Evolutionary conservation across 345 rosid genomes (phyloP).

Genomic region (Acer negundo): DNA sequence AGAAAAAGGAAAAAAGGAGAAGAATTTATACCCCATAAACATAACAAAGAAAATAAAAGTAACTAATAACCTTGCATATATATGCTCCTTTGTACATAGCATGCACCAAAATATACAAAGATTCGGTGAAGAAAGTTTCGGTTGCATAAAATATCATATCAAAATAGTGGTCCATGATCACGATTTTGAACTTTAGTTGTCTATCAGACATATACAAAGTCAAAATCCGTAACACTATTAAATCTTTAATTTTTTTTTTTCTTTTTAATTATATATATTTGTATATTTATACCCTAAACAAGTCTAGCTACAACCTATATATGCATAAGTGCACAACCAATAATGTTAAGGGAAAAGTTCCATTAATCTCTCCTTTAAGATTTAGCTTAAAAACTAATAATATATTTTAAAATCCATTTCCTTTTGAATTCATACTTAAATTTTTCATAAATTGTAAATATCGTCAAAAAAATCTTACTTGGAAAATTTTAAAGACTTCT

Average conservation of each 20-base stretch:
- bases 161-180: not conserved
- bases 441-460: too few species aligned
- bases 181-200: not conserved
- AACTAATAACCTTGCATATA: not conserved
- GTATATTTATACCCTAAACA: not conserved
- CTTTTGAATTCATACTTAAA: not conserved
- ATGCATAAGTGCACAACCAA: not conserved
- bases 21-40: constrained; percentile 3
- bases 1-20: not conserved
- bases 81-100: not conserved
- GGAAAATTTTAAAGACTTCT: not conserved
- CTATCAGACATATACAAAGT: not conserved
- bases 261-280: not conserved
- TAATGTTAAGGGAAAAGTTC: not conserved
- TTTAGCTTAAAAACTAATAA: not conserved
- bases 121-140: not conserved
- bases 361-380: not conserved
- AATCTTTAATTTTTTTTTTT: not conserved
- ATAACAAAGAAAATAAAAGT: not conserved
- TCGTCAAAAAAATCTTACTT: too few species aligned
- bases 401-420: too few species aligned
- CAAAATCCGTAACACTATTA: not conserved
- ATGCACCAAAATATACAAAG: not conserved
- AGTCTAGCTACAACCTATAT: not conserved
- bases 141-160: not conserved